Conservation (phyloP, 345 rosid species). For the Rhodomyrtus tomentosa region DNA sequence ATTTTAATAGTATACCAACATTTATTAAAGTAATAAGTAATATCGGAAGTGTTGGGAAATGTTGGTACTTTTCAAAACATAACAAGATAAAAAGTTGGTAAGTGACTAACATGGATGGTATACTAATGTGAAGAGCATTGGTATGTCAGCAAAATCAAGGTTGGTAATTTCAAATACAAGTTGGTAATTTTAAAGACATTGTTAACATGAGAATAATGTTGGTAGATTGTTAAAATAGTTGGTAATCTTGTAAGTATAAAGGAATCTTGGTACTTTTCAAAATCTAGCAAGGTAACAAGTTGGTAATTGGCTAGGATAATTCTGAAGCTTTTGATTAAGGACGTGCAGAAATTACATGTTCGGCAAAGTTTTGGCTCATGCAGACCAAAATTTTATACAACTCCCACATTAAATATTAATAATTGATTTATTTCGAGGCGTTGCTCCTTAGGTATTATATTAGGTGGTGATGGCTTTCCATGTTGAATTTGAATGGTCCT, state of each 20-base stretch:
- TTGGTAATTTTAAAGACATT: not conserved
- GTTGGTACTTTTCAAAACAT: not conserved
- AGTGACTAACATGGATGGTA: not conserved
- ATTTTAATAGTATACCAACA: too few relatives aligned
- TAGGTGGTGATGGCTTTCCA: not conserved
- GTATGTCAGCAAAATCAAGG: not conserved
- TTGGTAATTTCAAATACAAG: not conserved
- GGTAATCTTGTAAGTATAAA: not conserved
- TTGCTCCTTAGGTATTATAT: not conserved
- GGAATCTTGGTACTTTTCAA: too few relatives aligned
- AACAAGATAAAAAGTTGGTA: not conserved
- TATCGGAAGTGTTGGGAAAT: not conserved
- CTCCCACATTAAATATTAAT: not conserved
- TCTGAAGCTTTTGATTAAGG: not conserved
- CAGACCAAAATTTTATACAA: not conserved
- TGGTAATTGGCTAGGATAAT: not conserved
- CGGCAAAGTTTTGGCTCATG: not conserved
- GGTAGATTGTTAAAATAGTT: not conserved
- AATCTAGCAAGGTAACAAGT: not conserved
- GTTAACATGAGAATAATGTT: not conserved
- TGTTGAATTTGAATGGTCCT: not conserved
- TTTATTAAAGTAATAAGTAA: not conserved
- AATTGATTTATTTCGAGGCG: not conserved
- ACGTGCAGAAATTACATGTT: not conserved
- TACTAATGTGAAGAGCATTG: not conserved